These are phyloP conservation scores for Beauveria varroae DNA, from an alignment of 2,329 filamentous ascomycete genomes.

Conservation along the genomic window DNA sequence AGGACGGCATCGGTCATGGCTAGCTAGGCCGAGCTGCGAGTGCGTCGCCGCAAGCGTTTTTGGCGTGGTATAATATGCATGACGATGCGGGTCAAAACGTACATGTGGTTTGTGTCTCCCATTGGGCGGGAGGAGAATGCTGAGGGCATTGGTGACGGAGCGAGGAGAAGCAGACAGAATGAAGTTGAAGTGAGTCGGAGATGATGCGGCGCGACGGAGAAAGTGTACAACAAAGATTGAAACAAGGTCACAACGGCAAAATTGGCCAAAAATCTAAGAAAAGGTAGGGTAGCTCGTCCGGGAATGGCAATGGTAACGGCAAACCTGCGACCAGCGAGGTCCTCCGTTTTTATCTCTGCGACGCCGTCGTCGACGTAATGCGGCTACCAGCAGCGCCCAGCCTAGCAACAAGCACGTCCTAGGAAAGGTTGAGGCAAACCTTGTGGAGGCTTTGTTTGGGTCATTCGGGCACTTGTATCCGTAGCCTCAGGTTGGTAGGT, in stretches of 20 bases:
- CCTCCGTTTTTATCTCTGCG: neutral
- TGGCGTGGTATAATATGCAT: neutral
- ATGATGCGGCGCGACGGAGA: neutral
- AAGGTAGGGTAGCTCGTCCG: neutral
- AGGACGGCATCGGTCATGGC: neutral
- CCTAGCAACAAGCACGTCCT: neutral
- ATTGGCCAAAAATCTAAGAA: neutral
- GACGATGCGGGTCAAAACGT: neutral
- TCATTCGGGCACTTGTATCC: neutral
- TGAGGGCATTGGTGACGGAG: neutral
- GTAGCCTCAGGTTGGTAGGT: too few species aligned
- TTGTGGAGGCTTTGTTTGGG: neutral
- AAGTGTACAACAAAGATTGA: neutral
- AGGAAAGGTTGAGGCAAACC: constrained; percentile 7
- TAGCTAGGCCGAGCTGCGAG: neutral
- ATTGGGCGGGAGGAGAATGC: neutral
- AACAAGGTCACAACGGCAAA: neutral
- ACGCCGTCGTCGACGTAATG: constrained; percentile 7
- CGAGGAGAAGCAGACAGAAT: neutral
- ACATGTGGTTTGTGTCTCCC: constrained; percentile 10
- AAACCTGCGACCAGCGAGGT: neutral
- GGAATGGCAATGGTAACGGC: neutral
- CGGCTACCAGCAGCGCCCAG: neutral
- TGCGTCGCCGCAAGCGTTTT: neutral
- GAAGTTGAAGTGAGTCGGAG: neutral